phyloP scores from a whole-genome alignment of 257 asterid species.

The Gentiana macrophylla region DNA sequence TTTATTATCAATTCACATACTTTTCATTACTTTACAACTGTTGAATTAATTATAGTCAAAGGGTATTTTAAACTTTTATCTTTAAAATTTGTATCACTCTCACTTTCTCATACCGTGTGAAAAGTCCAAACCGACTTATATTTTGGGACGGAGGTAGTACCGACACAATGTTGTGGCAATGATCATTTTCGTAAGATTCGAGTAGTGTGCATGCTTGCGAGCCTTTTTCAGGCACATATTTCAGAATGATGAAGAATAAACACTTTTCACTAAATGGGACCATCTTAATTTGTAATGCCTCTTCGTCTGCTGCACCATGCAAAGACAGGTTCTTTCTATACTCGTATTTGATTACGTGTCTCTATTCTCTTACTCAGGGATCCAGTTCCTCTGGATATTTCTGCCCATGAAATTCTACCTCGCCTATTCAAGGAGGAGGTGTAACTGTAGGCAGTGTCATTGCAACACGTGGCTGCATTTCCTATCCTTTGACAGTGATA shows the following conservation, averaged over 20 bases:
- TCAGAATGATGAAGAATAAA: no score
- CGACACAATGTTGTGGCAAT: neutral
- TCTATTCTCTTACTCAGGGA: slow-evolving; percentile 43
- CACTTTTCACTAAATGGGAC: neutral
- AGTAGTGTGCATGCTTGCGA: neutral
- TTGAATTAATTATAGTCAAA: neutral
- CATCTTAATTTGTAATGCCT: neutral
- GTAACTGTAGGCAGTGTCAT: slow-evolving; percentile 7
- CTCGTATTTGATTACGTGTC: slow-evolving; percentile 7
- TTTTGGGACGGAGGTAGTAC: no score
- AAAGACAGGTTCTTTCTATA: neutral
- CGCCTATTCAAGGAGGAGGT: slow-evolving; percentile 62
- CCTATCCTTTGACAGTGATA: no score
- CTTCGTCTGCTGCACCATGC: neutral
- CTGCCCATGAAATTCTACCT: slow-evolving; percentile 78
- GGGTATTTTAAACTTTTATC: no score
- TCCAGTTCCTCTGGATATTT: slow-evolving; percentile 67
- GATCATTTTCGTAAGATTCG: neutral
- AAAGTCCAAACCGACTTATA: no score
- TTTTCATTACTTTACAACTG: no score
- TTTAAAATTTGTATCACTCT: no score
- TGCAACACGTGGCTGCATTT: no score
- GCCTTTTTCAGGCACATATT: neutral
- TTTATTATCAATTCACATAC: no score
- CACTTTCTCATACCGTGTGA: no score